Percentiles rank a stretch among this genome's conserved stretches.
phyloP scores from a whole-genome alignment of 495 filamentous ascomycete genomes.

The Penicillium odoratum region DNA sequence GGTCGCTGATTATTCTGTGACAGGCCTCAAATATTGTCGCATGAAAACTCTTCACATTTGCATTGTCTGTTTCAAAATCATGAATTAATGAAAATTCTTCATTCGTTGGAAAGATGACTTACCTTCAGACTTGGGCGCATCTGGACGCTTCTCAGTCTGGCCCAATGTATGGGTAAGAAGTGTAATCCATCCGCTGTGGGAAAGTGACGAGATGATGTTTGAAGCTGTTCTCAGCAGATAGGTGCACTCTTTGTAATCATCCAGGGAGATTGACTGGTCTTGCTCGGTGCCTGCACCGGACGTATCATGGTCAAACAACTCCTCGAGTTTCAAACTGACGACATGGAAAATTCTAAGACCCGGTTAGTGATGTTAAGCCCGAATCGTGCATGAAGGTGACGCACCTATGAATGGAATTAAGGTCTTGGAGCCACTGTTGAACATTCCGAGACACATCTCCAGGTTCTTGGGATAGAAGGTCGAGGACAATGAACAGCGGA shows the following conservation, averaged over 20 bases:
- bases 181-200: constrained; percentile 44
- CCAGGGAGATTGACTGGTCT: constrained; percentile 33
- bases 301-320: constrained; percentile 31
- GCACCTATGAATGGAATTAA: constrained; percentile 53
- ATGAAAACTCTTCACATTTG: constrained; percentile 38
- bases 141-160: constrained; percentile 34
- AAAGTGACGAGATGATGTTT: constrained; percentile 59
- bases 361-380: constrained; percentile 14
- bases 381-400: neutral
- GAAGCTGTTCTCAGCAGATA: constrained; percentile 78
- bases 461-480: constrained; percentile 71
- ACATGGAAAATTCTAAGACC: constrained; percentile 41
- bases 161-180: constrained; percentile 37
- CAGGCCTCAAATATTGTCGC: constrained; percentile 38
- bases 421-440: constrained; percentile 77
- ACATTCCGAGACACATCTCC: constrained; percentile 74
- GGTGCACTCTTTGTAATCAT: constrained; percentile 72
- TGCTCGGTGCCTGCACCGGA: constrained; percentile 15
- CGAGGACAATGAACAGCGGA: constrained; percentile 79
- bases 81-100: constrained; percentile 1
- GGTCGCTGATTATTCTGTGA: constrained; percentile 34
- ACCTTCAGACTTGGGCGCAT: constrained; percentile 34
- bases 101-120: constrained; percentile 5
- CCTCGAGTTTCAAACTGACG: constrained; percentile 40
- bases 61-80: constrained; percentile 22